Conservation (phyloP, 2,329 filamentous ascomycete species). For the Drechslera avenae region DNA sequence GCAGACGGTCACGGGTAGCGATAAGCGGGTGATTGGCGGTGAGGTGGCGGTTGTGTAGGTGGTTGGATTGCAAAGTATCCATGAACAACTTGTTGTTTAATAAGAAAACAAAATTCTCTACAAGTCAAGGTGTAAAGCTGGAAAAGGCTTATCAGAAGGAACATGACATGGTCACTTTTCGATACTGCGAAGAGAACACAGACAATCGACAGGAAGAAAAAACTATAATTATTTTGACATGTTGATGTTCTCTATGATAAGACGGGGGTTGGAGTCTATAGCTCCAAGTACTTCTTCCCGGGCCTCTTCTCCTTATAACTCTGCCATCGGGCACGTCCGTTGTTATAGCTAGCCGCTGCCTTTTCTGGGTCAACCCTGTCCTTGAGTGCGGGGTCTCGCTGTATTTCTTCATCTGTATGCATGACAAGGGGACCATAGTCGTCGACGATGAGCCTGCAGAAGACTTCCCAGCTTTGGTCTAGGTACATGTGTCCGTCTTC, state of each 20-base stretch:
- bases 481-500: conserved; percentile 54
- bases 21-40: conserved; percentile 24
- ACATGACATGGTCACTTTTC: too few relatives aligned
- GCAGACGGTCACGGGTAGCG: conserved; percentile 51
- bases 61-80: too few relatives aligned
- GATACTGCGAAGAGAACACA: too few relatives aligned
- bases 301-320: background rate
- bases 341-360: background rate
- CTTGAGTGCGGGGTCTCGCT: background rate
- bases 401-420: background rate
- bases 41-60: background rate
- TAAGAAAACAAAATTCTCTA: too few relatives aligned
- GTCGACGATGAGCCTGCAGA: conserved; percentile 60
- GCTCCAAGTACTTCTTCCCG: background rate
- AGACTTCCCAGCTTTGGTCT: conserved; percentile 62
- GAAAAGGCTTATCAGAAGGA: too few relatives aligned
- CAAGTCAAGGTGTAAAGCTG: too few relatives aligned
- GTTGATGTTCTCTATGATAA: too few relatives aligned
- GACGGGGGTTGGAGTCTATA: too few relatives aligned
- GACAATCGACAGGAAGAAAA: too few relatives aligned
- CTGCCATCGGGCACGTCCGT: background rate
- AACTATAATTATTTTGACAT: too few relatives aligned
- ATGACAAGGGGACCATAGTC: conserved; percentile 32
- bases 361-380: background rate
- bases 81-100: too few relatives aligned